Percentiles rank a stretch among this genome's conserved stretches.
Evolutionary conservation across 208 protist genomes (phyloP).

Genomic region (Histomonas meleagridis): DNA sequence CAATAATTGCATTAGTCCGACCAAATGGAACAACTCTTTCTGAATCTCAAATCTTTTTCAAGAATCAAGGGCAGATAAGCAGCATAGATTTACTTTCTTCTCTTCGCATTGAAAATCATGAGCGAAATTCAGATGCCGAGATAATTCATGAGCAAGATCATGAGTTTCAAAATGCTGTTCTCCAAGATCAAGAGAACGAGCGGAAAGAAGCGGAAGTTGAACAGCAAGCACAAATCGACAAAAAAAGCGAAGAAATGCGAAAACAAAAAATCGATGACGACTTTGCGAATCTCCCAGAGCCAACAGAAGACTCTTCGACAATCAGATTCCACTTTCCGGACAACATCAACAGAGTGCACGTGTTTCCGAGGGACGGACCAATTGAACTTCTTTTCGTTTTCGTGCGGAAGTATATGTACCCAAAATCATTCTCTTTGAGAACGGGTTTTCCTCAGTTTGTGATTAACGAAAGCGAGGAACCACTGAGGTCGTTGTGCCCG

Average conservation of each 20-base stretch:
- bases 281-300: not conserved
- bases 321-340: conserved; percentile 3
- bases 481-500: not conserved
- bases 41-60: not conserved
- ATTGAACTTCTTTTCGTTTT: not conserved
- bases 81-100: not conserved
- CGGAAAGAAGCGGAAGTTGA: not conserved
- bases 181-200: too few relatives aligned
- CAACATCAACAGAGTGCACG: not conserved
- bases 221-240: not conserved
- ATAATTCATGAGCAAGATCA: not conserved
- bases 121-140: not conserved
- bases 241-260: not conserved
- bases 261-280: not conserved
- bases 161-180: not conserved
- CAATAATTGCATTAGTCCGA: not conserved
- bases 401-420: not conserved
- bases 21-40: not conserved
- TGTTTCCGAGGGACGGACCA: not conserved
- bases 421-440: not conserved
- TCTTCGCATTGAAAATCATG: not conserved
- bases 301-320: not conserved
- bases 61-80: not conserved
- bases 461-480: not conserved
- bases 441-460: not conserved